Evolutionary conservation across 106 monocot species (phyloP).

Genomic region (Chionographis japonica): DNA sequence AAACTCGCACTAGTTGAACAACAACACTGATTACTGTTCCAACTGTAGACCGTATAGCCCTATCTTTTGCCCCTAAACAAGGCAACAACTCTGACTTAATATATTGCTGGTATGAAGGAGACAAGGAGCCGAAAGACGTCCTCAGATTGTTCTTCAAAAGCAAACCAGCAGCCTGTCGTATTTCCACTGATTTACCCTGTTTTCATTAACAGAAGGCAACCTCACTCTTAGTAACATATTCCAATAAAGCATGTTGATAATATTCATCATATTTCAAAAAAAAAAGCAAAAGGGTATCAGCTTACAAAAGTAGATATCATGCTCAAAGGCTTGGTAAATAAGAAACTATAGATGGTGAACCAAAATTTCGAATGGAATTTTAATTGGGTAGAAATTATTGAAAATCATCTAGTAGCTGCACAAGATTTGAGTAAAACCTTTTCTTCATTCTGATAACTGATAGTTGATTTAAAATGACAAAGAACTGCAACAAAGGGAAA

Average conservation of each 20-base stretch:
- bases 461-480: neutral
- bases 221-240: too few relatives aligned
- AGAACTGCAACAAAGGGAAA: neutral
- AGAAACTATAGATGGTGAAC: neutral
- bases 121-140: constrained; percentile 48
- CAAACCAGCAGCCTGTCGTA: constrained; percentile 90
- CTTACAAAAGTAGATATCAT: neutral
- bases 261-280: neutral
- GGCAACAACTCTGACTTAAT: constrained; percentile 78
- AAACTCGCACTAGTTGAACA: constrained; percentile 54
- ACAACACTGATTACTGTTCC: constrained; percentile 92
- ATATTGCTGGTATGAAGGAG: constrained; percentile 69
- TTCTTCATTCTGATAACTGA: too few relatives aligned
- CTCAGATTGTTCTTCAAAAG: constrained; percentile 85
- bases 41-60: constrained; percentile 80
- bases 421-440: too few relatives aligned
- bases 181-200: constrained; percentile 76
- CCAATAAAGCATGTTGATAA: too few relatives aligned
- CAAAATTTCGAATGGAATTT: neutral
- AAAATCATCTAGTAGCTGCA: neutral
- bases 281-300: too few relatives aligned
- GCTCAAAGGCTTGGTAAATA: too few relatives aligned
- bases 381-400: too few relatives aligned
- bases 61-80: constrained; percentile 79
- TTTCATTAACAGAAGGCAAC: constrained; percentile 3